Base-by-base conservation (phyloP, 2,329 filamentous ascomycete genomes). In the Aspergillus sergii region DNA sequence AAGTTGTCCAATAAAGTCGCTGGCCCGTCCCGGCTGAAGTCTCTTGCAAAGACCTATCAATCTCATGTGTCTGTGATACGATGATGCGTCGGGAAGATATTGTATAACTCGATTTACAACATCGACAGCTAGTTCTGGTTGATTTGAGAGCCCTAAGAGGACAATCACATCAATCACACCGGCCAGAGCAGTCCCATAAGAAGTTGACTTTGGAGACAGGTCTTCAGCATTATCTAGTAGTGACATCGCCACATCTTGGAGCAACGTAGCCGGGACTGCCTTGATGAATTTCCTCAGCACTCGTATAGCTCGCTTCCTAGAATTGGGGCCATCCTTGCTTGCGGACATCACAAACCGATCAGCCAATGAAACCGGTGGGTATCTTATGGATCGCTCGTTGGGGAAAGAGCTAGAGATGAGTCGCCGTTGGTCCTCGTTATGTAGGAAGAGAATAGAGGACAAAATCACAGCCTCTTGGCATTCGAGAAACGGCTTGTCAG, bases 401-500 rank as follows among this genome's bases (percentile, higher is more conserved):
- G 59, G 59, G 14, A 61, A 57, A 32, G 59, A n/a, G 53, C 43
- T 23, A 64, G 58, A 11, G 60, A 62, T 23, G 43, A 64, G 28
- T 19, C 45, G 51, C 6, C 43, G 16, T 45, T n/a, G 34, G 28
- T 12, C 9, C n/a, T 14, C 43, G 57, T 64, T 64, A 39, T 69
- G 63, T 8, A 71, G 54, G 53, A 61, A 67, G 11, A 71, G 59
- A 2, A 70, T 23, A n/a, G 66, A 64, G 12, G 65, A 70, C 4
- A 70, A 36, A 2, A 64, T 41, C 41, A 67, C 30, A 3, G 65
- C 57, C 32, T 71, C 69, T 3, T 54, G 55, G 4, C 28, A 21
- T 26, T 50, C 30, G 0, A 55, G 16, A 30, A 28, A 16, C 16
- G 53, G 16, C 9, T n/a, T 21, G 19, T 26, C 43, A 46, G 6